Evolutionary conservation across 1,284 basidiomycete genomes (phyloP).

Genomic region (Ganoderma leucocontextum): DNA sequence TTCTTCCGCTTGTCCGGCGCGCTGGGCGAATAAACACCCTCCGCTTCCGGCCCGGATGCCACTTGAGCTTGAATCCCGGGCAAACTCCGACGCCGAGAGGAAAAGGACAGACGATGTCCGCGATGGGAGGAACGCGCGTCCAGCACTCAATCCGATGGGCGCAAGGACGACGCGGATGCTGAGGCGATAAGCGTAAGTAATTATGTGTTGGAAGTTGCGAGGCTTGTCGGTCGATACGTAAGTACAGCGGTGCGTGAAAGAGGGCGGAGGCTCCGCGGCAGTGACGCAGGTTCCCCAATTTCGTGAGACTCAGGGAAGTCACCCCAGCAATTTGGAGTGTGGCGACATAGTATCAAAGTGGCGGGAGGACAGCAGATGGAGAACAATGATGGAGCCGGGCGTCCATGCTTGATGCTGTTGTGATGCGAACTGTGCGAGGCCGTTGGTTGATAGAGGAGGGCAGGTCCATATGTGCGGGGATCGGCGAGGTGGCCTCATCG

Average conservation of each 20-base stretch:
- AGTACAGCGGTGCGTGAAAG: not conserved
- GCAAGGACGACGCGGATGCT: not conserved
- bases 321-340: not conserved
- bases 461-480: not conserved
- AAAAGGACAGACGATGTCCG: constrained; percentile 3
- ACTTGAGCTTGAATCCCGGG: not conserved
- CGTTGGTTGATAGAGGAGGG: not conserved
- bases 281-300: not conserved
- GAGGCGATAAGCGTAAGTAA: constrained; percentile 4
- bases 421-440: not conserved
- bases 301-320: not conserved
- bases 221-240: not conserved
- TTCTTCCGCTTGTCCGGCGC: not conserved
- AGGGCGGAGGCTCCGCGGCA: not conserved
- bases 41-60: too few species aligned
- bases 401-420: not conserved
- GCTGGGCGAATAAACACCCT: too few species aligned
- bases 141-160: not conserved
- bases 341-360: not conserved
- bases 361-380: not conserved
- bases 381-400: not conserved
- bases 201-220: constrained; percentile 1
- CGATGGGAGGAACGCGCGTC: constrained; percentile 1
- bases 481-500: constrained; percentile 19
- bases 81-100: not conserved